Evolutionary conservation across 1,284 basidiomycete genomes (phyloP).

Genomic region (Peniophora sp.): DNA sequence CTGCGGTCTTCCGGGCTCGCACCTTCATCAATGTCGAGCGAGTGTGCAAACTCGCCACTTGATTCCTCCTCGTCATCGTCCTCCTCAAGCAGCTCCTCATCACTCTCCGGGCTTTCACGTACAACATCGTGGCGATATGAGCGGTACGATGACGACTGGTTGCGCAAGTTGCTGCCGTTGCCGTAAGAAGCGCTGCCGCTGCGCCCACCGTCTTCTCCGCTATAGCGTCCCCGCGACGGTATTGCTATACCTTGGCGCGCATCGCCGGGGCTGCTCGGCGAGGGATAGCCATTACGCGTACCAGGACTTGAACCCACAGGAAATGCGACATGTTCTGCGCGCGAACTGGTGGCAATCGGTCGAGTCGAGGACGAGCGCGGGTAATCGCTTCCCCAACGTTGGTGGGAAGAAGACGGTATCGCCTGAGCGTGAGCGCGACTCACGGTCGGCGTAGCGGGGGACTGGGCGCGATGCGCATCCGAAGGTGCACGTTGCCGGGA

Average conservation of each 20-base stretch:
- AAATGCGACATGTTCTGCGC: background rate
- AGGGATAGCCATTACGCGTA: background rate
- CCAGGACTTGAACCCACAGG: background rate
- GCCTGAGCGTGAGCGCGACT: background rate
- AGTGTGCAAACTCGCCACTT: background rate
- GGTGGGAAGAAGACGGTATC: background rate
- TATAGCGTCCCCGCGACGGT: background rate
- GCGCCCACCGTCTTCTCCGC: background rate
- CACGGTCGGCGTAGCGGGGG: background rate
- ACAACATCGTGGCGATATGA: background rate
- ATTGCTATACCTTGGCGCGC: background rate
- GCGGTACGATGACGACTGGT: background rate
- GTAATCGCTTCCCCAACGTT: background rate
- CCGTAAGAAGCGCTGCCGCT: background rate
- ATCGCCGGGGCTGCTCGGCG: background rate
- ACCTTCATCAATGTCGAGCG: background rate
- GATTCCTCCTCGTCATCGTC: background rate
- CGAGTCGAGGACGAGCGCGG: background rate
- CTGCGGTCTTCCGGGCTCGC: background rate
- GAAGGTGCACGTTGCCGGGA: background rate
- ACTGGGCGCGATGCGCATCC: background rate
- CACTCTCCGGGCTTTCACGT: background rate
- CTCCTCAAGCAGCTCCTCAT: background rate
- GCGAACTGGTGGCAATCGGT: background rate
- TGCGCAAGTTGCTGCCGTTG: background rate